Conservation (phyloP, 208 protist species). For the Leptomonas pyrrhocoris region DNA sequence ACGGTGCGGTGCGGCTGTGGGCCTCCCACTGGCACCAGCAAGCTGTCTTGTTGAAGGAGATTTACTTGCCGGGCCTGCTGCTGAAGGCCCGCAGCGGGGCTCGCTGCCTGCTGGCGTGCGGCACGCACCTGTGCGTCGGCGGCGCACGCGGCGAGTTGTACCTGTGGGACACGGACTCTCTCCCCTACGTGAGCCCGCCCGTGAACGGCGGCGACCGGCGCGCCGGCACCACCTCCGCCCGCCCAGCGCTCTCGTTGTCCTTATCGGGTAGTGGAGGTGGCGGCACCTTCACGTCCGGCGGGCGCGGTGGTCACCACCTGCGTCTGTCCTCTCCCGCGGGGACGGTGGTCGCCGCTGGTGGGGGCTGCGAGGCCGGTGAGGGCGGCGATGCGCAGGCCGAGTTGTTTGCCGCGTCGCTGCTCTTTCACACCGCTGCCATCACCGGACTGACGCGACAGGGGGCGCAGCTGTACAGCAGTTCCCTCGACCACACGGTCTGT, state of each 20-base stretch:
- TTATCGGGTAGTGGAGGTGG: background rate
- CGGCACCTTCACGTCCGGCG: too few species aligned
- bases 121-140: conserved; percentile 39
- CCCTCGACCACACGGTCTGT: conserved; percentile 48
- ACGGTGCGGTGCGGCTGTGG: conserved; percentile 38
- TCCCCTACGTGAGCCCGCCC: background rate
- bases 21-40: conserved; percentile 24
- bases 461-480: conserved; percentile 37
- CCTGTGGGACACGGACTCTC: conserved; percentile 36
- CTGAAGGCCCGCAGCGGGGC: conserved; percentile 26
- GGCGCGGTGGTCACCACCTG: too few species aligned
- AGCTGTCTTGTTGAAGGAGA: conserved; percentile 28
- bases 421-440: conserved; percentile 46
- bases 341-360: too few species aligned
- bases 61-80: conserved; percentile 30
- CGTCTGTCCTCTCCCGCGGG: background rate
- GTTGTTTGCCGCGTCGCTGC: conserved; percentile 19
- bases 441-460: conserved; percentile 42
- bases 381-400: conserved; percentile 10
- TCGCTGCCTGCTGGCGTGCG: conserved; percentile 41
- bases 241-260: too few species aligned
- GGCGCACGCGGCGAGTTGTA: conserved; percentile 39
- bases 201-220: background rate
- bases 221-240: background rate
- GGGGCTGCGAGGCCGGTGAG: too few species aligned